Evolutionary conservation across 768 basidiomycete genomes (phyloP), one percentile per base, ranked within the genome.

Genomic region (Panellus pusillus): DNA sequence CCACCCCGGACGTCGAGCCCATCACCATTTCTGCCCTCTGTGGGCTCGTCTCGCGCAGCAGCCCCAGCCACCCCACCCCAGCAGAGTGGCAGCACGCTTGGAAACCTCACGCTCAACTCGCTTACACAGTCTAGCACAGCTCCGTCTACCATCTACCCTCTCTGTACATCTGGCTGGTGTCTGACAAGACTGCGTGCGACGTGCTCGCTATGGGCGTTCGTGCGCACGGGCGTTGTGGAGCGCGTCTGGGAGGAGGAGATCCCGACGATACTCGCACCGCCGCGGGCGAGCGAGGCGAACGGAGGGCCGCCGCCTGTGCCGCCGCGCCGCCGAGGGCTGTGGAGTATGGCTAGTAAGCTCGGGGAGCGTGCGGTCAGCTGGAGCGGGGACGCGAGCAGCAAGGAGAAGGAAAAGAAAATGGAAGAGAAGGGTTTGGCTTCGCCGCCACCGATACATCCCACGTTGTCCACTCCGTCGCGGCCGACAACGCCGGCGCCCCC

Each of bases 171-270:
- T 15, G 86, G 89, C n/a, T 96, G 93, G 87, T 96, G 93, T 67
- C 75, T 96, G 14, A 73, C 80, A 6, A 82, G 94, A 8, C 75
- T 97, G 17, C 83, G 93, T 12, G 78, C 87, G 35, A 92, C 93
- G n/a, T 95, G 93, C 68, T 87, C 86, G 4, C 72, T 96, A 13
- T 97, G 93, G 93, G 83, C 88, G 15, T 96, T 91, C 63, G 84
- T 96, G 46, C 82, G 92, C 19, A 84, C 82, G 0, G 83, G 88
- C 9, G 75, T 97, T 49, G 76, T 96, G 17, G 91, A 93, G 54
- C 87, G 86, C 61, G 74, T 96, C 6, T 97, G 94, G 94, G 88
- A 92, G 51, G 93, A 95, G 58, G 90, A 87, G 52, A 62, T 80
- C 6, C 73, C 79, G 1, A 59, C 44, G n/a, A 54, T 68, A 1